Percentiles rank a stretch among this genome's conserved stretches.
These are phyloP conservation scores for Solanum chiquidenum DNA, from an alignment of 257 asterid genomes.

Conservation along the genomic window DNA sequence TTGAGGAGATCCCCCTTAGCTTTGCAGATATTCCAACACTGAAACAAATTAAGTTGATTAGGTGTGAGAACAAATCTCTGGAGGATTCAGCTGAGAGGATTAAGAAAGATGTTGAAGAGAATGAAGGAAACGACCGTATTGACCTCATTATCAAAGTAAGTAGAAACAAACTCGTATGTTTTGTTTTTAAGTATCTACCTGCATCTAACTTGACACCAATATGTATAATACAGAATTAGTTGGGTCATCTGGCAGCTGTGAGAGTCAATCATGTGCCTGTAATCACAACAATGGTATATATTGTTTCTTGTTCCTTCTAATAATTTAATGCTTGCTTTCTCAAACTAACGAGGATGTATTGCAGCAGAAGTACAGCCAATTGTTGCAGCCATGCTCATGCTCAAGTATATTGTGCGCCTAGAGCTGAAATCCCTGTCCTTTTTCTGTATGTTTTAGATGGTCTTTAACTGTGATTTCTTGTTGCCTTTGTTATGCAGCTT, in stretches of 20 bases:
- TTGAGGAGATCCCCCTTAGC: neutral
- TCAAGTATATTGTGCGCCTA: too few relatives aligned
- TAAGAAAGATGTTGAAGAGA: neutral
- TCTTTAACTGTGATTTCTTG: too few relatives aligned
- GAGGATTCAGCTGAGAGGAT: neutral
- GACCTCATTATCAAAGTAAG: neutral
- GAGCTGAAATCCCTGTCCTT: too few relatives aligned
- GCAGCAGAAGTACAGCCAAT: too few relatives aligned
- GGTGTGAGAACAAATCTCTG: rapidly evolving
- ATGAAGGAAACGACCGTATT: neutral
- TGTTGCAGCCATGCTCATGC: too few relatives aligned
- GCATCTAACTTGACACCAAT: neutral
- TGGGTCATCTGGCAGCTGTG: neutral
- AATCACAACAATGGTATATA: neutral
- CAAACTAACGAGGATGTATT: too few relatives aligned
- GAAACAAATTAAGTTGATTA: neutral
- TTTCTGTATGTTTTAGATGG: too few relatives aligned
- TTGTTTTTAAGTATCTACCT: neutral
- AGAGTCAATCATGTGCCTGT: neutral
- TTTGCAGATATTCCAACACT: neutral
- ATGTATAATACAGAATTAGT: rapidly evolving
- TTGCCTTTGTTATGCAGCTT: too few relatives aligned
- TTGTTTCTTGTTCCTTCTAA: too few relatives aligned
- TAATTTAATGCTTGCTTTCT: too few relatives aligned
- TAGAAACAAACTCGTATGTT: neutral